Evolutionary conservation across 257 asterid species (phyloP).

Genomic region (Osmanthus fragrans): DNA sequence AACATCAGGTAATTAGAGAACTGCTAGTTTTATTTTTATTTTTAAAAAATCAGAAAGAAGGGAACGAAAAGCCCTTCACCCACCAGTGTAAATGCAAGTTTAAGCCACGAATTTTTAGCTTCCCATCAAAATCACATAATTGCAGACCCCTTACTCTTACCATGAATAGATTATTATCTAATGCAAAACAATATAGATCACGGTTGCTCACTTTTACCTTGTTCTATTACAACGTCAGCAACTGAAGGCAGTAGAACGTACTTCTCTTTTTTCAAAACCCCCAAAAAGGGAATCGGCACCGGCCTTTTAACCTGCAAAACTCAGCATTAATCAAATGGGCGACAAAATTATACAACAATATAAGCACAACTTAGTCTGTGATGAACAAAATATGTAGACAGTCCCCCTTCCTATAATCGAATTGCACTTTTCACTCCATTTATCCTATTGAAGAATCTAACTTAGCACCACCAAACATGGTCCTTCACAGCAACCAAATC

Average conservation of each 20-base stretch:
- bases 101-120: neutral
- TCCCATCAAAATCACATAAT: neutral
- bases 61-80: neutral
- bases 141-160: neutral
- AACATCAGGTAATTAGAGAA: neutral
- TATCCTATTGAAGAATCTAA: neutral
- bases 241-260: slow-evolving; percentile 64
- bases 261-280: slow-evolving; percentile 65
- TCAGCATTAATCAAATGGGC: slow-evolving; percentile 1
- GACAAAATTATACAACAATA: neutral
- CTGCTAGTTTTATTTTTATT: neutral
- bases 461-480: neutral
- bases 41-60: neutral
- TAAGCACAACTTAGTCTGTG: neutral
- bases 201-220: slow-evolving; percentile 44
- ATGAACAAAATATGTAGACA: neutral
- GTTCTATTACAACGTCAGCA: slow-evolving; percentile 63
- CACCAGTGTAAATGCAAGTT: neutral
- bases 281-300: slow-evolving; percentile 70
- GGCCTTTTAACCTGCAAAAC: slow-evolving; percentile 59
- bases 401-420: neutral
- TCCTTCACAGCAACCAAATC: neutral
- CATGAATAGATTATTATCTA: neutral
- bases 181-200: neutral
- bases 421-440: neutral